These are phyloP conservation scores for Westerdykella ornata DNA, from an alignment of 2,329 filamentous ascomycete genomes.

Conservation along the genomic window DNA sequence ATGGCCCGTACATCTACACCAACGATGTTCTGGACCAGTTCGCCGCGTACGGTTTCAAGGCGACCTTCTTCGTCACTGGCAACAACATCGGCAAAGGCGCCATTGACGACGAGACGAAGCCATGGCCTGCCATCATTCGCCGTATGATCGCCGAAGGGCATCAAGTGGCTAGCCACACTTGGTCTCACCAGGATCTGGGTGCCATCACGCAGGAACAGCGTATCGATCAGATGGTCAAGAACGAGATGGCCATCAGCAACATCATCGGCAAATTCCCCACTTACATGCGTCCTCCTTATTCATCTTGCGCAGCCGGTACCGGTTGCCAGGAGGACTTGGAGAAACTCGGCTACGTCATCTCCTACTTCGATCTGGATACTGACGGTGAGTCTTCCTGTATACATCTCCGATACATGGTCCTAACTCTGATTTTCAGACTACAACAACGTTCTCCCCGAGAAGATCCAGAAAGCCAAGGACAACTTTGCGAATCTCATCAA, in stretches of 20 bases:
- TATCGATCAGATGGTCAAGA: constrained; percentile 47
- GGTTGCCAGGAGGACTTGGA: constrained; percentile 39
- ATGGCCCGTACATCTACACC: constrained; percentile 55
- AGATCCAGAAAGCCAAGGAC: constrained; percentile 20
- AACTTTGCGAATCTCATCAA: constrained; percentile 34
- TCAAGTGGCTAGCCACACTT: constrained; percentile 55
- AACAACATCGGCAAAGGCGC: constrained; percentile 52
- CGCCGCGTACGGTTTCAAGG: constrained; percentile 53
- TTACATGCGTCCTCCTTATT: constrained; percentile 48
- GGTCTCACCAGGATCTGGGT: constrained; percentile 48
- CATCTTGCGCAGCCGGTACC: constrained; percentile 40
- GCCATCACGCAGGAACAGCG: constrained; percentile 40
- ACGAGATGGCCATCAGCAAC: constrained; percentile 51
- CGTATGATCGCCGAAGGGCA: constrained; percentile 52
- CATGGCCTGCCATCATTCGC: constrained; percentile 48
- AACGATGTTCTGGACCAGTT: constrained; percentile 60
- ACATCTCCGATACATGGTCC: constrained; percentile 18
- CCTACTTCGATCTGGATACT: constrained; percentile 56
- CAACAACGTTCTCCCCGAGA: constrained; percentile 14
- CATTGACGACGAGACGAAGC: constrained; percentile 49
- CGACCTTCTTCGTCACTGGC: constrained; percentile 61
- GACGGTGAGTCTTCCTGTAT: constrained; percentile 31
- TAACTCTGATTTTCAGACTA: constrained; percentile 26
- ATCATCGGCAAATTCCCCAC: constrained; percentile 52
- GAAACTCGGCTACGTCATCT: constrained; percentile 52